A percentile compares a stretch with the other conserved stretches of the same genome.
phyloP scores from a whole-genome alignment of 2,329 filamentous ascomycete genomes.

The Fusarium anthophilum region DNA sequence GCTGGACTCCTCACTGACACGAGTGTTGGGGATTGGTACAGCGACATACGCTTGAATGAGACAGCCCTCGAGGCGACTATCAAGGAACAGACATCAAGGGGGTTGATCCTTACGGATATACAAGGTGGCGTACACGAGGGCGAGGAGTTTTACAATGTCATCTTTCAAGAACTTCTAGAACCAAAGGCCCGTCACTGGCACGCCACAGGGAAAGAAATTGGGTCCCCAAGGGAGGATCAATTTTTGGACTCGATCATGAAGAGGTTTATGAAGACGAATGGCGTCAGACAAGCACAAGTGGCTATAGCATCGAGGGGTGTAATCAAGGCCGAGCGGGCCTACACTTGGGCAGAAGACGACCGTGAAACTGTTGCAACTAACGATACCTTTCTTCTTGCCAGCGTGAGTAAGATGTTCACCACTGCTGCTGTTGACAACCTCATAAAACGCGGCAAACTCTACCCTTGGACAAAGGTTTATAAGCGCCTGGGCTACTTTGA shows the following conservation, averaged over 20 bases:
- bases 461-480: conserved; percentile 16
- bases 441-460: background rate
- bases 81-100: background rate
- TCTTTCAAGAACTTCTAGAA: conserved; percentile 15
- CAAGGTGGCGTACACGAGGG: conserved; percentile 11
- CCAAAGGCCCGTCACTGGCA: conserved; percentile 13
- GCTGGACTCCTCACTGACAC: conserved; percentile 28
- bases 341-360: conserved; percentile 31
- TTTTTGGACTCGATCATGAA: conserved; percentile 9
- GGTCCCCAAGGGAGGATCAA: background rate
- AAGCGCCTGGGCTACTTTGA: conserved; percentile 13
- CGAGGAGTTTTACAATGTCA: conserved; percentile 9
- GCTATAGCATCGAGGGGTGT: conserved; percentile 6
- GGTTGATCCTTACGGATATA: conserved; percentile 17
- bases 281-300: conserved; percentile 28
- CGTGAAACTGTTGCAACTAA: conserved; percentile 10
- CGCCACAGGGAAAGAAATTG: background rate
- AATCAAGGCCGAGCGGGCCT: conserved; percentile 12
- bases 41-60: background rate
- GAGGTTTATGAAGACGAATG: conserved; percentile 24
- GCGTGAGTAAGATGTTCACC: conserved; percentile 29
- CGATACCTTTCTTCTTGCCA: conserved; percentile 28
- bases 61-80: background rate
- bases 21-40: conserved; percentile 17
- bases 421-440: conserved; percentile 19